Evolutionary conservation across 108 stramenopile genomes (phyloP).

Genomic region (Conticribra guillardii): DNA sequence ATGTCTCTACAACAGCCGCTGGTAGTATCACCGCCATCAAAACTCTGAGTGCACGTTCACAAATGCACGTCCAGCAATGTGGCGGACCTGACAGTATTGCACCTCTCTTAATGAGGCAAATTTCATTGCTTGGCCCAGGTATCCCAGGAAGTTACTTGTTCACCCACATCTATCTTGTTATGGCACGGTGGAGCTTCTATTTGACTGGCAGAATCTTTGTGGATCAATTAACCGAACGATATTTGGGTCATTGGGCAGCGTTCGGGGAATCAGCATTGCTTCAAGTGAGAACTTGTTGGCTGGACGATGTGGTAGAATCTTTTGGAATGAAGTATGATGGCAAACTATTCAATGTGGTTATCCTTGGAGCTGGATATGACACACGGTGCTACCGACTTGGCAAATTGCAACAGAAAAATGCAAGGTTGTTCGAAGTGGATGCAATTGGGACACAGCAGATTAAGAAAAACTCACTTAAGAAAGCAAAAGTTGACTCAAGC

Average conservation of each 20-base stretch:
- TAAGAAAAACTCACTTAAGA: slow-evolving; percentile 12
- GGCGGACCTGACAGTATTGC: slow-evolving; percentile 24
- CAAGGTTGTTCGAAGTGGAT: slow-evolving; percentile 20
- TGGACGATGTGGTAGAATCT: slow-evolving; percentile 30
- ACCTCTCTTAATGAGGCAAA: slow-evolving; percentile 7
- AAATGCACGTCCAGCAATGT: slow-evolving; percentile 16
- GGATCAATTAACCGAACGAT: slow-evolving; percentile 21
- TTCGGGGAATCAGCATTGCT: slow-evolving; percentile 19
- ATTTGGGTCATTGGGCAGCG: background rate
- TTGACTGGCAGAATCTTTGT: slow-evolving; percentile 23
- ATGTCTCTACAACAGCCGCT: slow-evolving; percentile 1
- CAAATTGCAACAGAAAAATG: slow-evolving; percentile 7
- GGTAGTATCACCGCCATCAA: slow-evolving; percentile 23
- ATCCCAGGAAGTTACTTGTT: slow-evolving; percentile 22
- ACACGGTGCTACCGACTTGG: slow-evolving; percentile 32
- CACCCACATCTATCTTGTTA: background rate
- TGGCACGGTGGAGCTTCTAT: slow-evolving; percentile 15
- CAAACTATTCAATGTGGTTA: slow-evolving; percentile 19
- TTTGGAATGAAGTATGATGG: slow-evolving; percentile 13
- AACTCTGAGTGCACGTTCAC: slow-evolving; percentile 16
- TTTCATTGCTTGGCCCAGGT: slow-evolving; percentile 22
- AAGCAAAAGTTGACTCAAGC: slow-evolving; percentile 4
- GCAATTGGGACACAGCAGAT: slow-evolving; percentile 17
- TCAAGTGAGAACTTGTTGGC: slow-evolving; percentile 32
- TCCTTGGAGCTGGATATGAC: slow-evolving; percentile 34